phyloP scores from a whole-genome alignment of 805 yeast species.

The Starmera quercuum region DNA sequence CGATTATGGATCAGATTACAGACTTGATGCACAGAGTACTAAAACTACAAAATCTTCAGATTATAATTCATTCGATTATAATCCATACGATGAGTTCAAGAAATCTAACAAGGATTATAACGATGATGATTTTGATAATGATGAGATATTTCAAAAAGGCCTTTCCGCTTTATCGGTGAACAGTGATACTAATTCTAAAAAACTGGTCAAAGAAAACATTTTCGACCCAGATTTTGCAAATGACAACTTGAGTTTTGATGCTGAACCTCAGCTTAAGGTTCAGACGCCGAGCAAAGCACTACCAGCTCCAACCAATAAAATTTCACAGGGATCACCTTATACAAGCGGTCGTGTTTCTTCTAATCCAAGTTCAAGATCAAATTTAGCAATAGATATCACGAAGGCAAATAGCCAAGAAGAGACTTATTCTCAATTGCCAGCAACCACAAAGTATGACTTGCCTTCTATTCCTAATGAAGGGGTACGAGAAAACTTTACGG shows the following conservation, averaged over 20 bases:
- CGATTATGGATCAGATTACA: background rate
- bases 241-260: conserved; percentile 7
- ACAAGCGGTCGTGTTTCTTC: conserved; percentile 4
- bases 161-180: conserved; percentile 11
- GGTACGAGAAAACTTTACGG: background rate
- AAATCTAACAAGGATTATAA: conserved; percentile 4
- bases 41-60: background rate
- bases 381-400: too few relatives aligned
- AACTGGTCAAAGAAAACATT: conserved; percentile 14
- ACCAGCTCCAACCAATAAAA: conserved; percentile 7
- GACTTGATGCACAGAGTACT: background rate
- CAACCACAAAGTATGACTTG: background rate
- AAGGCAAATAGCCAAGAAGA: background rate
- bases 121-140: conserved; percentile 21
- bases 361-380: conserved; percentile 4
- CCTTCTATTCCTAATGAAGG: background rate
- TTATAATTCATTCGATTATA: background rate
- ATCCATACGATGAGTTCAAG: conserved; percentile 3
- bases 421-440: background rate
- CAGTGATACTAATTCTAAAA: conserved; percentile 1
- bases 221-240: conserved; percentile 22
- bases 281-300: conserved; percentile 10
- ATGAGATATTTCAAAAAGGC: conserved; percentile 19
- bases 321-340: conserved; percentile 6
- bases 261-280: conserved; percentile 1